These are phyloP conservation scores for Pinus albicaulis DNA, from an alignment of 75 land plant genomes.

Conservation along the genomic window DNA sequence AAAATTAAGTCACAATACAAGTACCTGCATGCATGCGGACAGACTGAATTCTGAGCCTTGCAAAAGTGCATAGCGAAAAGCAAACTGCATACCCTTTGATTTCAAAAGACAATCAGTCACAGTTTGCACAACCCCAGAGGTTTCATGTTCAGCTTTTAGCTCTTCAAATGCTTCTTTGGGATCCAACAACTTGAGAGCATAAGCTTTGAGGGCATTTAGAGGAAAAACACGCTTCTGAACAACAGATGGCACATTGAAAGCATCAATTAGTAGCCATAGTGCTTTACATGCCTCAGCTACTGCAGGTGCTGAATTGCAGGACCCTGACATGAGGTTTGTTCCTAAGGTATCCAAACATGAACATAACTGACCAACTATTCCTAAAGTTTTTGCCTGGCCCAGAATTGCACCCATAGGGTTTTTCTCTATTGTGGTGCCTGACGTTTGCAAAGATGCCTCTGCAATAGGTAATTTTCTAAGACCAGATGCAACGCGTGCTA, in stretches of 20 bases:
- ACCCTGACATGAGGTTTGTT: conserved; percentile 64
- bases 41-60: conserved; percentile 77
- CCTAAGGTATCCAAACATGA: conserved; percentile 67
- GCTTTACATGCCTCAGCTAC: conserved; percentile 91
- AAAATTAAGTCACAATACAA: background rate
- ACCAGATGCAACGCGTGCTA: conserved; percentile 51
- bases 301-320: conserved; percentile 62
- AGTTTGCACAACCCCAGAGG: conserved; percentile 37
- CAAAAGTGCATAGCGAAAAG: conserved; percentile 64
- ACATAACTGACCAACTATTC: conserved; percentile 60
- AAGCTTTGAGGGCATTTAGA: conserved; percentile 34
- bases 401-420: conserved; percentile 54
- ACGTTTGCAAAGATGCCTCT: conserved; percentile 20
- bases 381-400: conserved; percentile 67
- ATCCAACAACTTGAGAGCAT: conserved; percentile 24
- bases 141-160: conserved; percentile 28
- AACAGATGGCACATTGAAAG: conserved; percentile 44
- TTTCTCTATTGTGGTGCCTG: conserved; percentile 23
- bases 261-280: conserved; percentile 75
- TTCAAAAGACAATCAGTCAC: conserved; percentile 54
- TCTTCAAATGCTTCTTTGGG: conserved; percentile 27
- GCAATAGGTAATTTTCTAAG: conserved; percentile 32
- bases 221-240: conserved; percentile 53
- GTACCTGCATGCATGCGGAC: conserved; percentile 76
- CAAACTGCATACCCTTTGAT: conserved; percentile 76